Percentiles rank a stretch among this genome's conserved stretches.
These are phyloP conservation scores for Vitis rupestris DNA, from an alignment of 164 flowering plant species.

Conservation along the genomic window DNA sequence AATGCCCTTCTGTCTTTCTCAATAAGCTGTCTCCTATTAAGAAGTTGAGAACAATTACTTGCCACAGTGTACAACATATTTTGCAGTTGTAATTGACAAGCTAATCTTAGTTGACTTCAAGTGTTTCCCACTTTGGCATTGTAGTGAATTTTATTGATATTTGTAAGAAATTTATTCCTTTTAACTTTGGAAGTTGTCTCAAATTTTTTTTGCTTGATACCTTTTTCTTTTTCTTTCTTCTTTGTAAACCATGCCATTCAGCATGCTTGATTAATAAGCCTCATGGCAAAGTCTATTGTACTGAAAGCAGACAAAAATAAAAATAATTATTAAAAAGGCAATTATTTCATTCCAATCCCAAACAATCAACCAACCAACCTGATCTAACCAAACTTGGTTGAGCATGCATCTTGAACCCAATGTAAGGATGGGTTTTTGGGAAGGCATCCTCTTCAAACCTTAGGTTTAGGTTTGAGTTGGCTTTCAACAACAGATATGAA, in stretches of 20 bases:
- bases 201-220: no score
- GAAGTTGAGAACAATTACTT: no score
- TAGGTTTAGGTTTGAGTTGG: no score
- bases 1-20: no score
- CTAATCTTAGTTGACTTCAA: no score
- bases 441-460: background rate
- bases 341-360: background rate
- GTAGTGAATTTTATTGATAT: no score
- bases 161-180: background rate
- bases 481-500: no score
- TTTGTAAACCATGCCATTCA: background rate
- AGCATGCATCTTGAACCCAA: background rate
- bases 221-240: background rate
- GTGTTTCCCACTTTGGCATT: no score
- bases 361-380: background rate
- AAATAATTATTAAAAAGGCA: background rate
- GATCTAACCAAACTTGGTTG: background rate
- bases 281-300: background rate
- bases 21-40: no score
- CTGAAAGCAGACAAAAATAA: background rate
- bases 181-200: background rate
- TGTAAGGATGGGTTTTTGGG: background rate
- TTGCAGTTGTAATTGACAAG: no score
- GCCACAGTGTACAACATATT: no score
- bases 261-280: background rate